These are phyloP conservation scores for Ophiostoma ips DNA, from an alignment of 2,329 filamentous ascomycete genomes.

Conservation along the genomic window DNA sequence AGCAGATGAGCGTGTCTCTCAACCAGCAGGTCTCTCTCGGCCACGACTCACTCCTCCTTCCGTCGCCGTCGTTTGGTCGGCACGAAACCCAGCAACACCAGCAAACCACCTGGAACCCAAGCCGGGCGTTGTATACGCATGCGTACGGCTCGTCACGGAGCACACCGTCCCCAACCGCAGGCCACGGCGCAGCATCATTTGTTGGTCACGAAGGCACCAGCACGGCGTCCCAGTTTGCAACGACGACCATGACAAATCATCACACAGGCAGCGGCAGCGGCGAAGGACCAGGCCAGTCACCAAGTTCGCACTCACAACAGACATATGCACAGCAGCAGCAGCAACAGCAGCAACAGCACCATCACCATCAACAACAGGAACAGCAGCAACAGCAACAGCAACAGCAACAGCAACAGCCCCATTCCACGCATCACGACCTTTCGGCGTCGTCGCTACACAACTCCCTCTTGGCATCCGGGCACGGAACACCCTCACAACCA, in stretches of 20 bases:
- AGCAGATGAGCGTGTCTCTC: conserved; percentile 11
- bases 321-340: not conserved
- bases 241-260: not conserved
- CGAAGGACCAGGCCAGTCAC: not conserved
- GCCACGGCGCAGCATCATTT: not conserved
- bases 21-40: conserved; percentile 10
- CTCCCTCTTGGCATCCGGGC: not conserved
- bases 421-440: not conserved
- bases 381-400: not conserved
- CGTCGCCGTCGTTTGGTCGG: not conserved
- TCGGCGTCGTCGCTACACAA: not conserved
- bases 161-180: conserved; percentile 5
- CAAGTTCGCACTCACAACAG: not conserved
- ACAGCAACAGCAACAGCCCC: not conserved
- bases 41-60: conserved; percentile 2
- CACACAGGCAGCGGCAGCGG: not conserved
- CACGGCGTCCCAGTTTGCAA: not conserved
- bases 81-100: not conserved
- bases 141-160: conserved; percentile 5
- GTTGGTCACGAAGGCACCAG: conserved; percentile 1
- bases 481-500: not conserved
- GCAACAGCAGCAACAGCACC: not conserved
- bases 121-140: conserved; percentile 4
- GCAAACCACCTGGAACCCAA: conserved; percentile 6
- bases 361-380: not conserved